Conservation (phyloP, 2,329 filamentous ascomycete species). For the Rosellinia necatrix region DNA sequence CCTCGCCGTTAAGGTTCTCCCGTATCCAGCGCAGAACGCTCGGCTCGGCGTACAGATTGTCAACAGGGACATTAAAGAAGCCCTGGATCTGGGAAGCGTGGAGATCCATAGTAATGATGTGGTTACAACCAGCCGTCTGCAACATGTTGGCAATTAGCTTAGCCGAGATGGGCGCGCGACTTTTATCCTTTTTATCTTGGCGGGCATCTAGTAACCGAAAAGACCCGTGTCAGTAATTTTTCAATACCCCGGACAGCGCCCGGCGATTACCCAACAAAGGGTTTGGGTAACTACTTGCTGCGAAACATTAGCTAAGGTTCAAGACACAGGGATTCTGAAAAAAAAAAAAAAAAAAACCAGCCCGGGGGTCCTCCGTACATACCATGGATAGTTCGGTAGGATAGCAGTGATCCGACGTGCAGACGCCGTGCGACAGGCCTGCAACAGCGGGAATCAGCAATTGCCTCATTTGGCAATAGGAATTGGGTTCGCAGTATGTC, state of each 20-base stretch:
- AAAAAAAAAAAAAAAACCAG: neutral
- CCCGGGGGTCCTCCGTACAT: neutral
- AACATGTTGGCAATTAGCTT: constrained; percentile 98
- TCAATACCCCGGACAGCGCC: neutral
- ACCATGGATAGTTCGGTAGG: constrained; percentile 87
- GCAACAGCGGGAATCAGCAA: too few species aligned
- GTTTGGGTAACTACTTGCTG: neutral
- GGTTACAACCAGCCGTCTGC: constrained; percentile 89
- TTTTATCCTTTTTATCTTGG: constrained; percentile 96
- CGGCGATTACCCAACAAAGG: neutral
- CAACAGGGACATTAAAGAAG: constrained; percentile 82
- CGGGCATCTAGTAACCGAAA: constrained; percentile 62
- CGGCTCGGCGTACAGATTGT: constrained; percentile 90
- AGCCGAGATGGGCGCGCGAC: constrained; percentile 92
- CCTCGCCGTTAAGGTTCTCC: constrained; percentile 78
- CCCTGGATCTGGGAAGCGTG: constrained; percentile 94
- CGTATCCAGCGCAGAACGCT: constrained; percentile 90
- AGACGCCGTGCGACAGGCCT: too few species aligned
- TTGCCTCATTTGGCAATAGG: too few species aligned
- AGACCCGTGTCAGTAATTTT: neutral
- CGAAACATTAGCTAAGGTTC: neutral
- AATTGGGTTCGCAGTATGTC: too few species aligned
- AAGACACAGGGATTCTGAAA: neutral
- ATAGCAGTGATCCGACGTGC: constrained; percentile 93
- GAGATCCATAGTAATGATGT: constrained; percentile 94